A percentile compares a stretch with the other conserved stretches of the same genome.
Conservation (phyloP, 2,329 filamentous ascomycete genomes). For the Coniosporium uncinatum region DNA sequence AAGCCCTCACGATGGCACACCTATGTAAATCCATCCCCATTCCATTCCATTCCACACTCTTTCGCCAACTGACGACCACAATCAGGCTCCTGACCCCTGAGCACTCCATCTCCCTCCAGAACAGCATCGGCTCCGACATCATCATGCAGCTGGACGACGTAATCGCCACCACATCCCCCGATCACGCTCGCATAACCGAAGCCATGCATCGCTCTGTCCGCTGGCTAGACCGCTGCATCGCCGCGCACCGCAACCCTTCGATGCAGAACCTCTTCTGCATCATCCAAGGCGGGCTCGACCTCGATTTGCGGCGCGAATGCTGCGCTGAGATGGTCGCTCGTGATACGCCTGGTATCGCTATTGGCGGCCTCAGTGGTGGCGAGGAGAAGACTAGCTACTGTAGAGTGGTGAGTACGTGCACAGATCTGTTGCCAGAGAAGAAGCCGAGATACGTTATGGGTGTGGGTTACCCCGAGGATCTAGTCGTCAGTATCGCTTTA, state of each 20-base stretch:
- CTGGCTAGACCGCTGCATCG: conserved; percentile 94
- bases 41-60: conserved; percentile 2
- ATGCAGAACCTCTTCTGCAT: conserved; percentile 97
- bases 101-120: conserved; percentile 93
- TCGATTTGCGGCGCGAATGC: conserved; percentile 81
- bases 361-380: conserved; percentile 90
- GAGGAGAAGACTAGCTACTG: conserved; percentile 95
- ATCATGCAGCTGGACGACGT: conserved; percentile 99
- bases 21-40: too few species aligned
- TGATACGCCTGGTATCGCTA: conserved; percentile 93
- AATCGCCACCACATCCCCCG: conserved; percentile 91
- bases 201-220: conserved; percentile 93
- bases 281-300: conserved; percentile 90
- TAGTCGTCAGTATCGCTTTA: conserved; percentile 88
- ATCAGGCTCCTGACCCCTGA: conserved; percentile 91
- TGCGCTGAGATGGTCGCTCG: conserved; percentile 82
- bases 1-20: conserved; percentile 91
- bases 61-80: not conserved
- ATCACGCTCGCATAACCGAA: conserved; percentile 80
- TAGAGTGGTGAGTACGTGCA: conserved; percentile 84
- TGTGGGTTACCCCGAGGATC: conserved; percentile 93
- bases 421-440: conserved; percentile 73
- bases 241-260: conserved; percentile 77
- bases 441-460: conserved; percentile 99
- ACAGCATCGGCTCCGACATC: conserved; percentile 96